Evolutionary conservation across 2,329 filamentous ascomycete species (phyloP).

Genomic region (Fusarium praegraminearum): DNA sequence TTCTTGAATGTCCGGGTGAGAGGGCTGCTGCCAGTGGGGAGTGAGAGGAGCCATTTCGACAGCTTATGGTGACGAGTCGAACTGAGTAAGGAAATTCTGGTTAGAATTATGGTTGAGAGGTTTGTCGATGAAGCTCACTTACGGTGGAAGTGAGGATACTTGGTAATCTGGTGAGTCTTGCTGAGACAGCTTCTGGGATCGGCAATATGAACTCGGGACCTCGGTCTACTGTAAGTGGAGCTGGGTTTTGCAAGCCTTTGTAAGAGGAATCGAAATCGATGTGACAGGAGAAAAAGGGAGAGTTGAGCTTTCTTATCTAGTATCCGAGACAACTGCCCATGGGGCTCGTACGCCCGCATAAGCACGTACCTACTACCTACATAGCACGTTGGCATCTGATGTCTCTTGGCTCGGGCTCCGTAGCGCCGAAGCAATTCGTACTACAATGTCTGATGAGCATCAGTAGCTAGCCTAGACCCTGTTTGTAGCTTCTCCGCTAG

Average conservation of each 20-base stretch:
- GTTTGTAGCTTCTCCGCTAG: conserved; percentile 5
- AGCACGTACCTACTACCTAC: neutral
- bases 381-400: conserved; percentile 2
- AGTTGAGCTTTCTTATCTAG: conserved; percentile 30
- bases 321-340: conserved; percentile 15
- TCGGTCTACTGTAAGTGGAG: conserved; percentile 28
- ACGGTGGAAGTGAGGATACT: neutral
- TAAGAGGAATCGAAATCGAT: conserved; percentile 3
- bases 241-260: conserved; percentile 21
- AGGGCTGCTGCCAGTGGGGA: conserved; percentile 71
- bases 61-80: conserved; percentile 7
- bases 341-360: conserved; percentile 17
- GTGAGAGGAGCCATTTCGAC: conserved; percentile 65
- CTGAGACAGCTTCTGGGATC: conserved; percentile 2
- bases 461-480: conserved; percentile 16
- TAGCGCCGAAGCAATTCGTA: conserved; percentile 38
- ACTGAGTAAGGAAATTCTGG: neutral
- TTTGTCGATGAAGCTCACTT: neutral
- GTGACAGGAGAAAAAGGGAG: conserved; percentile 13
- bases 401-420: conserved; percentile 30
- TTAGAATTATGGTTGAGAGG: neutral
- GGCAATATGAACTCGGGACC: conserved; percentile 14
- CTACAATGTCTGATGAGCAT: too few relatives aligned
- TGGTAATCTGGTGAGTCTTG: neutral
- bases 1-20: conserved; percentile 68